A percentile compares a stretch with the other conserved stretches of the same genome.
Evolutionary conservation across 1,284 basidiomycete genomes (phyloP).

Genomic region (Ceratobasidium sp.): DNA sequence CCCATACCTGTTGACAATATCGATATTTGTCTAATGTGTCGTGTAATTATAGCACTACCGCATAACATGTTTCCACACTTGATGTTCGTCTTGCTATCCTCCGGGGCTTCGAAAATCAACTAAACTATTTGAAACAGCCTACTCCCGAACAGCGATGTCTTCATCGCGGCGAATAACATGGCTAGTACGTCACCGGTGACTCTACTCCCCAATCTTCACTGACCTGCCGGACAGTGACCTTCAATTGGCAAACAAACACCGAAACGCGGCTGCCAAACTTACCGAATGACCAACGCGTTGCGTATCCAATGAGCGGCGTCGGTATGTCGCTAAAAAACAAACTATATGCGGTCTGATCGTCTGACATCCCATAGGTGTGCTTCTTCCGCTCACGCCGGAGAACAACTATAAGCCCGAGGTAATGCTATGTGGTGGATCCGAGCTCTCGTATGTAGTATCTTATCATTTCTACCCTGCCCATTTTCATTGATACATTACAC

Average conservation of each 20-base stretch:
- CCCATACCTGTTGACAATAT: too few relatives aligned
- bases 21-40: too few relatives aligned
- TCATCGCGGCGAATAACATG: constrained; percentile 30
- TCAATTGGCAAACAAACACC: constrained; percentile 76
- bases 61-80: constrained; percentile 53
- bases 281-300: constrained; percentile 85
- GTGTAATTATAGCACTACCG: constrained; percentile 12
- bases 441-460: constrained; percentile 12
- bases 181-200: constrained; percentile 1
- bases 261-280: constrained; percentile 76
- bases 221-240: constrained; percentile 70
- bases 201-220: neutral
- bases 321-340: constrained; percentile 43
- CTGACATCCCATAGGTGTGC: constrained; percentile 71
- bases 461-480: constrained; percentile 47
- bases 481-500: constrained; percentile 52
- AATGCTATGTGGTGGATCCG: constrained; percentile 83
- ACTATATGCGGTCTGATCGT: too few relatives aligned
- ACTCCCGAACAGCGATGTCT: neutral
- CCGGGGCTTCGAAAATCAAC: too few relatives aligned
- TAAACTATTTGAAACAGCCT: neutral
- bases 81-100: neutral
- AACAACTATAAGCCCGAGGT: constrained; percentile 78
- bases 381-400: constrained; percentile 76
- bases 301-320: constrained; percentile 81